Percentiles rank a stretch among this genome's conserved stretches.
phyloP scores from a whole-genome alignment of 1,139 yeast species.

The Blastobotrys capitulatus region DNA sequence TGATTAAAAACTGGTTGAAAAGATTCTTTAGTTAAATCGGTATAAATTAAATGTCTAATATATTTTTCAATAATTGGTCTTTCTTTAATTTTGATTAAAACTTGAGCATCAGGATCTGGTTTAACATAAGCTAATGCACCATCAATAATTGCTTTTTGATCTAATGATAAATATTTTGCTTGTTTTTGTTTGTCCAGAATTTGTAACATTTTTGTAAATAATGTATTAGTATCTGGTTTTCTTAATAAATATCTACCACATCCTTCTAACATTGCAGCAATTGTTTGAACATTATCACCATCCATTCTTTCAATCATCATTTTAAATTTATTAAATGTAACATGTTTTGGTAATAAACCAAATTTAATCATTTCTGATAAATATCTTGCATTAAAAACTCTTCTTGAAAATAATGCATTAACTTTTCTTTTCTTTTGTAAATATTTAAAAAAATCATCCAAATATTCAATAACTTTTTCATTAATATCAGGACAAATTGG shows the following conservation, averaged over 20 bases:
- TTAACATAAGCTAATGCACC: conserved; percentile 54
- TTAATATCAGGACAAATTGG: conserved; percentile 46
- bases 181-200: conserved; percentile 49
- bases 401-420: conserved; percentile 24
- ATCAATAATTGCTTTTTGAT: conserved; percentile 55
- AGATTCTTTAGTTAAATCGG: conserved; percentile 44
- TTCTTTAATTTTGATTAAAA: conserved; percentile 27
- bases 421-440: conserved; percentile 23
- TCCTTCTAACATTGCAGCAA: conserved; percentile 57
- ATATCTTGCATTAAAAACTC: conserved; percentile 51
- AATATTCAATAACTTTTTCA: conserved; percentile 48
- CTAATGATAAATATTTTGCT: conserved; percentile 47
- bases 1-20: conserved; percentile 37
- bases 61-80: conserved; percentile 31
- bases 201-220: conserved; percentile 60
- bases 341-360: conserved; percentile 62
- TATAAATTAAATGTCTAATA: conserved; percentile 33
- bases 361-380: conserved; percentile 76
- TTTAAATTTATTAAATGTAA: conserved; percentile 68
- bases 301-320: conserved; percentile 35
- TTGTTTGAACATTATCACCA: conserved; percentile 19
- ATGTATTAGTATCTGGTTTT: conserved; percentile 53
- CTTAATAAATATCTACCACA: conserved; percentile 65
- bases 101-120: conserved; percentile 44
- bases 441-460: conserved; percentile 40